A percentile compares a stretch with the other conserved stretches of the same genome.
Evolutionary conservation across 345 rosid species (phyloP).

Genomic region (Kandelia obovata): DNA sequence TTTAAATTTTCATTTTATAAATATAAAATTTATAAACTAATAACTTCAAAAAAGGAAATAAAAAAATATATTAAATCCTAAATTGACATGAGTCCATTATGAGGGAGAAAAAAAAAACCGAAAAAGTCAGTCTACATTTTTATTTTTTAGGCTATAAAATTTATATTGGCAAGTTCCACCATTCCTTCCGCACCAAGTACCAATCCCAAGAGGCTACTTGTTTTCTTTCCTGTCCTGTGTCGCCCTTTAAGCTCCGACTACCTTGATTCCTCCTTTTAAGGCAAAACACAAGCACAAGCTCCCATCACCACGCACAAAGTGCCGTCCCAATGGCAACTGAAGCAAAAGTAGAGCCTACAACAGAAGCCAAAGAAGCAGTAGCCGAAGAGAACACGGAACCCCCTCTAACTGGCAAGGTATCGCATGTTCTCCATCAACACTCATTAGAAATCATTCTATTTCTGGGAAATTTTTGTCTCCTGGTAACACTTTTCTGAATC

Average conservation of each 20-base stretch:
- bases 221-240: slow-evolving; percentile 15
- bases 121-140: not conserved
- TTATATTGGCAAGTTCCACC: not conserved
- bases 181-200: slow-evolving; percentile 18
- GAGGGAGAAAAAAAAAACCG: too few relatives aligned
- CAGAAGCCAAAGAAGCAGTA: slow-evolving; percentile 11
- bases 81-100: slow-evolving; percentile 3
- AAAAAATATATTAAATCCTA: slow-evolving; percentile 11
- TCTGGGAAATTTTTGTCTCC: not conserved
- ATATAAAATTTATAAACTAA: not conserved
- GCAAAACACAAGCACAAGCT: not conserved
- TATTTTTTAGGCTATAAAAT: not conserved
- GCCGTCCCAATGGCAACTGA: slow-evolving; percentile 39
- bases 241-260: not conserved
- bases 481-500: not conserved
- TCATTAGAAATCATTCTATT: not conserved
- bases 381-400: slow-evolving; percentile 28
- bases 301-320: not conserved
- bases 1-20: too few relatives aligned
- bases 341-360: slow-evolving; percentile 13
- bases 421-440: not conserved
- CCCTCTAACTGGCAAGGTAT: slow-evolving; percentile 64
- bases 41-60: not conserved
- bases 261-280: not conserved
- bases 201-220: slow-evolving; percentile 21